Percentiles rank a stretch among this genome's conserved stretches.
Conservation (phyloP, 306 rosid species). For the Gillenia trifoliata region DNA sequence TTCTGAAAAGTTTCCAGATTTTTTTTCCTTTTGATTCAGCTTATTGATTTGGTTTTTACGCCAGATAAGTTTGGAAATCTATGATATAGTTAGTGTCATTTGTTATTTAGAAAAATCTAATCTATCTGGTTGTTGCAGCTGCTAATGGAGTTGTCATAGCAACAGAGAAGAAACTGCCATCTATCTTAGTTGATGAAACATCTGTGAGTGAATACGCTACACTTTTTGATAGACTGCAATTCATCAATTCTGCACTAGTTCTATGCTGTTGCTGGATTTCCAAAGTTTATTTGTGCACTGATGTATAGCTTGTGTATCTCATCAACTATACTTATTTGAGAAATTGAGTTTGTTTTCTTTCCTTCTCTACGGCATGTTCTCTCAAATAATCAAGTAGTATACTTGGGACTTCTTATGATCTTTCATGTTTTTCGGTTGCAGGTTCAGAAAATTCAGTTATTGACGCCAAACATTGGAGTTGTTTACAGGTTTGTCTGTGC, state of each 20-base stretch:
- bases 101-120: neutral
- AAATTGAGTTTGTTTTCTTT: neutral
- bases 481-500: conserved; percentile 57
- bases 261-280: neutral
- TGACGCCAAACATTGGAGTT: conserved; percentile 82
- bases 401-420: neutral
- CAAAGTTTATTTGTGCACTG: neutral
- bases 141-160: conserved; percentile 83
- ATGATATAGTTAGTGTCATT: neutral
- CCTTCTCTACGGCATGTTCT: neutral
- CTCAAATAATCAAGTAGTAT: neutral
- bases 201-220: conserved; percentile 44
- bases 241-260: neutral
- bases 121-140: conserved; percentile 43
- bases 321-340: neutral
- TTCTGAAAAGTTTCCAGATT: too few species aligned
- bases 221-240: neutral
- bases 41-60: neutral
- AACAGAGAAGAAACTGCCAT: conserved; percentile 77
- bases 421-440: conserved; percentile 21
- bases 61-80: neutral
- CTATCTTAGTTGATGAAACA: conserved; percentile 75
- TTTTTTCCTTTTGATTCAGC: neutral
- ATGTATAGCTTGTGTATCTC: neutral
- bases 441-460: conserved; percentile 69